Conservation (phyloP, 2,329 filamentous ascomycete genomes). For the Scopulariopsis brevicaulis region DNA sequence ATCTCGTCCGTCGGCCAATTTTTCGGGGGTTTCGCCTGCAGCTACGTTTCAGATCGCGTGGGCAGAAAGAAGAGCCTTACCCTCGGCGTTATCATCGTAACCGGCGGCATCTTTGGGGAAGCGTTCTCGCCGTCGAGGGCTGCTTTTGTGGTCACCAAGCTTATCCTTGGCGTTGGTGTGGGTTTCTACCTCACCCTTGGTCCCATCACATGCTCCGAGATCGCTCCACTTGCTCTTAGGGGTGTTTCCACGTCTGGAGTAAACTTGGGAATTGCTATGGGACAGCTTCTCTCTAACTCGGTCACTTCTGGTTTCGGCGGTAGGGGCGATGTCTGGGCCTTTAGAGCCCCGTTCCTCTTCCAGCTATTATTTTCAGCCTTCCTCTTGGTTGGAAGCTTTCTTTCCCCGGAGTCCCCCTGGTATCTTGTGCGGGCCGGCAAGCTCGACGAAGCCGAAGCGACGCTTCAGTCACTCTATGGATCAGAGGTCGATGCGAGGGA, state of each 20-base stretch:
- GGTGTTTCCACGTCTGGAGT: constrained; percentile 35
- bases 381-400: no score
- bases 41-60: constrained; percentile 26
- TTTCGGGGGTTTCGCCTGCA: constrained; percentile 32
- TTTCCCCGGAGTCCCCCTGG: neutral
- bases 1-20: constrained; percentile 28
- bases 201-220: constrained; percentile 31
- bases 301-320: constrained; percentile 43
- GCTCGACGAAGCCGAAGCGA: neutral
- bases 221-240: constrained; percentile 32
- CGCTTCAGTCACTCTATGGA: neutral
- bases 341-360: constrained; percentile 28
- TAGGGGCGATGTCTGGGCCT: constrained; percentile 41
- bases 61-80: constrained; percentile 22
- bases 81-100: constrained; percentile 16
- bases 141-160: constrained; percentile 31
- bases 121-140: constrained; percentile 17
- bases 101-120: constrained; percentile 22
- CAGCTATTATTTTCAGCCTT: constrained; percentile 11
- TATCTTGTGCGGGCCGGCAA: neutral
- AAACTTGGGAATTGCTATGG: constrained; percentile 37
- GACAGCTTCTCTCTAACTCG: constrained; percentile 45
- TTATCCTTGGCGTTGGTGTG: constrained; percentile 30
- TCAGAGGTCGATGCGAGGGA: neutral
- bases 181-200: constrained; percentile 36